Base-by-base conservation (phyloP, 179 eudicot species). In the Dionaea muscipula region DNA sequence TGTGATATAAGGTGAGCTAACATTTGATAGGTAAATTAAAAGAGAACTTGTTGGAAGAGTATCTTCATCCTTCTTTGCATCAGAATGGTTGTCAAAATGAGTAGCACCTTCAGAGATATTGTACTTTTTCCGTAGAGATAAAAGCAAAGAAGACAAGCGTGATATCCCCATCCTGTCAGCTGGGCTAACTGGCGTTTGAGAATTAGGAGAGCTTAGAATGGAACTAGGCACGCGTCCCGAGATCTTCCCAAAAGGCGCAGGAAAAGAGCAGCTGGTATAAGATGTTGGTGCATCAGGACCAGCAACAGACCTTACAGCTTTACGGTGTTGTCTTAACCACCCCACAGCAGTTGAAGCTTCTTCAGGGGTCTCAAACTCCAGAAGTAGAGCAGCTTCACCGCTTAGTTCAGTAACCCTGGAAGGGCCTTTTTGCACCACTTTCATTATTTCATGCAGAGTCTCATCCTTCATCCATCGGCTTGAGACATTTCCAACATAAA, bases 361-460 rank as follows among this genome's bases (percentile, higher is more conserved):
- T 77, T 88, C 96, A 65, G 99, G 90, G 61, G 71, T 74, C 45
- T 74, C 90, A 71, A 85, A 89, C 72, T 93, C 96, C 79, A 93
- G 52, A 51, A 93, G 73, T 59, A 93, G 68, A 23, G 95, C 96
- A 66, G 80, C 77, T 77, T 93, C 95, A 78, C 69, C 73, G 48
- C 68, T 60, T 46, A 93, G 75, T 53, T 89, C 96, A 65, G 77
- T 75, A 57, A 85, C 76, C 70, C 64, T 58, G 47, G 79, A 84
- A 39, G 96, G 99, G 36, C 87, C 85, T 53, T 77, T 78, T 55
- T 72, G 61, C 51, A 76, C 47, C 40, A 62, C 74, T 66, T 81
- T 89, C 67, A 59, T 68, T 49, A 63, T 60, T 67, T 93, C 96
- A 57, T 70, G 83, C 50, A 85, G 66, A 55, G 85, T 77, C 63